Evolutionary conservation across 2,329 filamentous ascomycete genomes (phyloP), one percentile per base, ranked within the genome.

Genomic region (Epichloe sp.): DNA sequence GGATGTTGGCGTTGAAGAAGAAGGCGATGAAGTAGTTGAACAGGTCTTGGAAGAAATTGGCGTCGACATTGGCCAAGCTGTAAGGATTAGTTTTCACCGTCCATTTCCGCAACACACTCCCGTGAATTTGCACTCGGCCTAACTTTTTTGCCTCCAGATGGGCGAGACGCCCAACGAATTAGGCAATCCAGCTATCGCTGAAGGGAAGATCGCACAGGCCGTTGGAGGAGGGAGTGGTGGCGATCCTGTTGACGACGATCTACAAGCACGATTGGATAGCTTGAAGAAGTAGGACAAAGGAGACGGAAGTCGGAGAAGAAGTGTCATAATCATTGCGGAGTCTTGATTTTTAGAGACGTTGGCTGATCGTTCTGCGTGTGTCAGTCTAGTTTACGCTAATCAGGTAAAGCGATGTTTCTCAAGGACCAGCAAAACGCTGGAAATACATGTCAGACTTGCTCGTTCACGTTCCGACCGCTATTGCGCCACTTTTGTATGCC

Each of bases 41-140:
- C 89, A 96, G 69, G 88, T 98, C 5, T 69, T 98, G 61, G 93
- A 97, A 64, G 93, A 97, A 70, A 95, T 98, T 65, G 93, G 93
- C 49, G 83, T 98, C 34, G 91, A 98, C 63, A 77, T 97, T 53
- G 89, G 85, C 60, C 86, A 93, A 70, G 77, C 87, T 59, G 91
- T 97, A 76, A 71, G 87, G 7, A 34, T 17, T 5, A 26, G 12
- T 8, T 37, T 47, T 47, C n/a, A 21, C 17, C 10, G n/a, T 15
- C 5, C 38, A 17, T 31, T 21, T 34, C 23, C 21, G 15, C 40
- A 37, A 15, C 35, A 31, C 21, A 6, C 8, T 10, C 11, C 31
- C 12, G 26, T 6, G n/a, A 11, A 17, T 7, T 36, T 47, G 46
- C 15, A 47, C 35, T 40, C 26, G 45, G 26, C 52, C 23, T 46